phyloP scores from a whole-genome alignment of 768 basidiomycete genomes.

The Tephrocybe sp. region DNA sequence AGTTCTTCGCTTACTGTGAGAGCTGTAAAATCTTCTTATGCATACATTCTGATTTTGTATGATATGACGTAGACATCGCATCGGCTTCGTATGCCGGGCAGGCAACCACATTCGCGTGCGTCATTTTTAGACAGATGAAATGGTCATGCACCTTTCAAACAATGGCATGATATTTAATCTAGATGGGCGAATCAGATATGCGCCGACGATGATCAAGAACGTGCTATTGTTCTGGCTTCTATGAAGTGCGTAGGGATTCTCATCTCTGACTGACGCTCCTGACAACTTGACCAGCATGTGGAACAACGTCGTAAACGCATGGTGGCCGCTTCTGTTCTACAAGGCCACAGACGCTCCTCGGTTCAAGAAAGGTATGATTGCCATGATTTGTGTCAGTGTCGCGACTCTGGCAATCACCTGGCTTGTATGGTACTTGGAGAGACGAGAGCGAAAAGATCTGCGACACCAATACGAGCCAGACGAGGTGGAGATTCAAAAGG shows the following conservation, averaged over 20 bases:
- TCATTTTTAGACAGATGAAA: conserved; percentile 10
- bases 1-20: conserved; percentile 76
- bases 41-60: neutral
- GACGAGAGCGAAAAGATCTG: conserved; percentile 25
- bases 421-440: conserved; percentile 57
- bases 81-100: conserved; percentile 76
- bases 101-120: conserved; percentile 72
- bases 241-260: conserved; percentile 57
- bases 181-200: conserved; percentile 84
- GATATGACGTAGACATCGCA: conserved; percentile 40
- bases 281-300: conserved; percentile 51
- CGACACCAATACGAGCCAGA: conserved; percentile 1
- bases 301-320: conserved; percentile 67
- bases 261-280: neutral
- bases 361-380: conserved; percentile 69
- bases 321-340: conserved; percentile 74
- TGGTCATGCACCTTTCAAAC: neutral
- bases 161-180: neutral
- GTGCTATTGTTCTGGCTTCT: conserved; percentile 67
- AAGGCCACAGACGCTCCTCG: conserved; percentile 71
- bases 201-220: conserved; percentile 68
- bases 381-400: conserved; percentile 58
- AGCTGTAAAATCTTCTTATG: conserved; percentile 12
- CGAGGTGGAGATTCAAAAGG: neutral
- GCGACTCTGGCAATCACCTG: conserved; percentile 58